Base-by-base conservation (phyloP, 352 stramenopile species). In the Peronospora tabacina region DNA sequence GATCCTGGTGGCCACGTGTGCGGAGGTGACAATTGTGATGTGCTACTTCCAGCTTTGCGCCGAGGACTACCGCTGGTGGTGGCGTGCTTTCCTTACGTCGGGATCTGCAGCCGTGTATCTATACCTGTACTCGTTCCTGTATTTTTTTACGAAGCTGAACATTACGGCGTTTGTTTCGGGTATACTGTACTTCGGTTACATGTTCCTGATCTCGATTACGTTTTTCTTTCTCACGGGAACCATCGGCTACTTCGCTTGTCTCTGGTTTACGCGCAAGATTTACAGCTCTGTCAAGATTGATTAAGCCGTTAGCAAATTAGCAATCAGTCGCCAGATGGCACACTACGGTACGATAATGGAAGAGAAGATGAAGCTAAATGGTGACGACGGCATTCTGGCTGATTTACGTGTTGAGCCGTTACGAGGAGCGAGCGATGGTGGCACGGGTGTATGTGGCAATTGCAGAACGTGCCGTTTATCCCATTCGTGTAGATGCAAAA, bases 101-200 rank as follows among this genome's bases (percentile, higher is more conserved):
- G 97, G 95, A 22, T 97, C 85, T 48, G 92, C 86, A 24, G 97
- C 95, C 35, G 49, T 98, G 28, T 99, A 99, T 68, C 68, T 99
- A 22, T 99, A 98, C 74, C 58, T 99, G 3, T 99, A 99, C 84
- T 97, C 93, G 40, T 82, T 99, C 58, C 96, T 98, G 72, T 99
- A 99, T 85, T 98, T 98, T 62, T 87, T 86, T 58, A 97, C 81
- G 34, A 98, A 98, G 70, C 81, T 99, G 61, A 94, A 98, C 57
- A 97, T 99, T 53, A 96, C 95, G 44, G 80, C 84, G 42, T 86
- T 95, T 24, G 87, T 95, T 28, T 95, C 85, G 38, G 82, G 78
- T 20, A 66, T 99, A 51, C 72, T 99, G 37, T 99, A 99, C 82
- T 98, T 99, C 85, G 96, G 95, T 44, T 99, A 99, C 84, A 99